These are phyloP conservation scores for Microcos paniculata DNA, from an alignment of 345 rosid species.

Conservation along the genomic window DNA sequence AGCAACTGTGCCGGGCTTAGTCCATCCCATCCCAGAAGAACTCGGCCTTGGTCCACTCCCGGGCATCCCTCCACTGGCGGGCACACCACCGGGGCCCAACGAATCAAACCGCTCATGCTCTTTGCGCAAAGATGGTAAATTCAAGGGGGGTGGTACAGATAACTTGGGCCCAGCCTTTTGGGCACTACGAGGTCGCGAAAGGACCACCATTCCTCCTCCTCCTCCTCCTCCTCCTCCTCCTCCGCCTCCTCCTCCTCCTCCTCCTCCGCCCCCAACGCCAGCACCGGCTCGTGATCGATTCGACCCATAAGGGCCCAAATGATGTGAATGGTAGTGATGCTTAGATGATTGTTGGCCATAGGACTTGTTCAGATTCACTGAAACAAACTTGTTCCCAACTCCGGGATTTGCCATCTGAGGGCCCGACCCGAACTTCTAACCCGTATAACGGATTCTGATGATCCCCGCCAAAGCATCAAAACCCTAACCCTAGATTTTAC, in stretches of 20 bases:
- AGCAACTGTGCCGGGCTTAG: conserved; percentile 59
- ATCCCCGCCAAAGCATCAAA: conserved; percentile 78
- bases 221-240: too few species aligned
- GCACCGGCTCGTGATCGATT: conserved; percentile 45
- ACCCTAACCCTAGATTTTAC: conserved; percentile 21
- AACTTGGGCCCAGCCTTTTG: conserved; percentile 90
- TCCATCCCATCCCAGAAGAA: conserved; percentile 89
- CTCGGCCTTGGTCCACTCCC: conserved; percentile 76
- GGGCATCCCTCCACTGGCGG: conserved; percentile 61
- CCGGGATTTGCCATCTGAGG: conserved; percentile 91
- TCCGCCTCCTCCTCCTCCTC: too few species aligned
- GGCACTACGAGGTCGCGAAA: conserved; percentile 88
- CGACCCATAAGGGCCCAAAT: conserved; percentile 44
- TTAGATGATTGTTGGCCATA: conserved; percentile 65
- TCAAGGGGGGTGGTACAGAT: conserved; percentile 99
- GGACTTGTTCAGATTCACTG: conserved; percentile 89
- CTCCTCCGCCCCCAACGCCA: conserved; percentile 62
- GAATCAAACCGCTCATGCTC: conserved; percentile 89
- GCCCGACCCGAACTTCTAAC: conserved; percentile 37
- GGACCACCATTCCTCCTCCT: conserved; percentile 85
- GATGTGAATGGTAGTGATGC: conserved; percentile 39
- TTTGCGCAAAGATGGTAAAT: conserved; percentile 85
- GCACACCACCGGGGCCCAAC: conserved; percentile 56
- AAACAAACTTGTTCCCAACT: conserved; percentile 69
- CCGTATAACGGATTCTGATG: conserved; percentile 5